phyloP scores from a whole-genome alignment of 805 yeast genomes.

The Lipomyces anomalus region DNA sequence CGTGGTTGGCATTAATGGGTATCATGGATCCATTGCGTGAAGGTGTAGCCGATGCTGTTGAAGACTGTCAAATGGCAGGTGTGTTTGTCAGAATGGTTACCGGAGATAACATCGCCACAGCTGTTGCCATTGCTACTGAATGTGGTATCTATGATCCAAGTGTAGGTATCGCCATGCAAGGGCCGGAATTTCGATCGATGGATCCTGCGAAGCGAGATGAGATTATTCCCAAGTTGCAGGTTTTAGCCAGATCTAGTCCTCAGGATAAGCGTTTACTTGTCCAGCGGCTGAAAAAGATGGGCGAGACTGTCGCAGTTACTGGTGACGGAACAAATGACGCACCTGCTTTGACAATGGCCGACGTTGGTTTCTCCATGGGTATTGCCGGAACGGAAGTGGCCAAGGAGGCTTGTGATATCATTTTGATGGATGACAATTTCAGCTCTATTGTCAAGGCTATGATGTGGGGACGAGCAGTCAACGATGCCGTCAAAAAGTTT shows the following conservation, averaged over 20 bases:
- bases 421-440: slow-evolving; percentile 90
- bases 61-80: slow-evolving; percentile 82
- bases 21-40: slow-evolving; percentile 90
- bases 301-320: slow-evolving; percentile 96
- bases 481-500: slow-evolving; percentile 88
- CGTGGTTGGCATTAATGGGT: slow-evolving; percentile 75
- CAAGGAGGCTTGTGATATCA: slow-evolving; percentile 91
- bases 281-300: slow-evolving; percentile 65
- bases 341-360: slow-evolving; percentile 92
- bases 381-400: slow-evolving; percentile 98
- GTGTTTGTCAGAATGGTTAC: slow-evolving; percentile 97
- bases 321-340: slow-evolving; percentile 99
- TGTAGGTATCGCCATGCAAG: slow-evolving; percentile 73
- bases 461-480: slow-evolving; percentile 97
- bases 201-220: slow-evolving; percentile 48
- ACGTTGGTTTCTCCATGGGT: slow-evolving; percentile 98
- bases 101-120: slow-evolving; percentile 90
- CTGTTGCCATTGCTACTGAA: slow-evolving; percentile 79
- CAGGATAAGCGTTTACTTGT: slow-evolving; percentile 90
- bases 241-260: slow-evolving; percentile 91
- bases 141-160: slow-evolving; percentile 66
- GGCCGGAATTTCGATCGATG: slow-evolving; percentile 77
- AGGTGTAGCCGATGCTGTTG: slow-evolving; percentile 87
- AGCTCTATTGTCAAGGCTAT: slow-evolving; percentile 92
- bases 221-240: slow-evolving; percentile 70